Conservation (phyloP, 768 basidiomycete species). For the Leccinum boreale region DNA sequence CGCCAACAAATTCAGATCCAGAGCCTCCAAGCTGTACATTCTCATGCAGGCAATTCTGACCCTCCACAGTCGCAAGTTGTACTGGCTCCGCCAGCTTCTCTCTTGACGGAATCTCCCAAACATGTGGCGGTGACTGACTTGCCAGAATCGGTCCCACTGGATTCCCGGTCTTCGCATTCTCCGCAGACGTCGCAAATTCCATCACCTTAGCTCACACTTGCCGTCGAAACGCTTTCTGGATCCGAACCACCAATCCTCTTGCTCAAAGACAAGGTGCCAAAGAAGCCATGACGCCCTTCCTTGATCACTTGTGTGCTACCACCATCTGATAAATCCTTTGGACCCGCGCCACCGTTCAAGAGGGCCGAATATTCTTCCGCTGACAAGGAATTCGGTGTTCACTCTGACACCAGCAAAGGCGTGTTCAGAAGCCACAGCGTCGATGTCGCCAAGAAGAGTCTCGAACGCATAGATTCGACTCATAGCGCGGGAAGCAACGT, state of each 20-base stretch:
- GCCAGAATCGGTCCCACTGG: slow-evolving; percentile 3
- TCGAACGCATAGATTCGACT: slow-evolving; percentile 53
- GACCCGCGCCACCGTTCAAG: slow-evolving; percentile 22
- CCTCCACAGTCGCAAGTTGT: background rate
- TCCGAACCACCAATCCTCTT: background rate
- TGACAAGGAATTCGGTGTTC: slow-evolving; percentile 36
- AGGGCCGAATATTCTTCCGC: slow-evolving; percentile 10
- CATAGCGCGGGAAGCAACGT: slow-evolving; percentile 58
- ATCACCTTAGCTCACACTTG: slow-evolving; percentile 1
- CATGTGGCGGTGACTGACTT: slow-evolving; percentile 2
- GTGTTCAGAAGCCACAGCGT: slow-evolving; percentile 28
- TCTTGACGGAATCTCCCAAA: slow-evolving; percentile 22
- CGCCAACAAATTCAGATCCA: slow-evolving; percentile 26
- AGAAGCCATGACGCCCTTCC: slow-evolving; percentile 20
- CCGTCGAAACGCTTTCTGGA: background rate
- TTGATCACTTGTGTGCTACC: slow-evolving; percentile 16
- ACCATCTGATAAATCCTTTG: slow-evolving; percentile 13
- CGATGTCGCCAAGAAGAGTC: slow-evolving; percentile 30
- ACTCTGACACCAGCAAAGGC: slow-evolving; percentile 16
- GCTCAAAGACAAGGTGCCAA: background rate
- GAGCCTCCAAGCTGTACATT: slow-evolving; percentile 12
- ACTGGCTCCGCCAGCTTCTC: slow-evolving; percentile 4
- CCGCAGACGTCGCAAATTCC: slow-evolving; percentile 6
- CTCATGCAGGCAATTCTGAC: background rate
- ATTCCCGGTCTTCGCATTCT: slow-evolving; percentile 3